phyloP scores from a whole-genome alignment of 805 yeast genomes.

The Saturnispora halmiae region DNA sequence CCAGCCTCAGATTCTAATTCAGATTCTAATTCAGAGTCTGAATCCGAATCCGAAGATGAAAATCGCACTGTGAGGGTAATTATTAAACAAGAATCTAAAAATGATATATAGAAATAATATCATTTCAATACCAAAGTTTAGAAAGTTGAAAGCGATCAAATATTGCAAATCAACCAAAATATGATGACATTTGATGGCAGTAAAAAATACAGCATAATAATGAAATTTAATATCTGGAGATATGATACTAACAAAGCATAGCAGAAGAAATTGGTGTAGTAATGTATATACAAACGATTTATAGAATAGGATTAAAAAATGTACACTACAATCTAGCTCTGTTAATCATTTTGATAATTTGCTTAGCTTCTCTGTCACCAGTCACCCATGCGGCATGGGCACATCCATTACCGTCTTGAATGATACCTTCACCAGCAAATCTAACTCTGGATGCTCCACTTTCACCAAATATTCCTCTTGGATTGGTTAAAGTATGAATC shows the following conservation, averaged over 20 bases:
- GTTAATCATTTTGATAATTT: constrained; percentile 18
- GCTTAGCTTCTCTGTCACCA: constrained; percentile 40
- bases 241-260: not conserved
- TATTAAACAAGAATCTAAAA: too few relatives aligned
- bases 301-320: not conserved
- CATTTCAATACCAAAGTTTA: too few relatives aligned
- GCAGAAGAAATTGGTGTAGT: not conserved
- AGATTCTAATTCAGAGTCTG: too few relatives aligned
- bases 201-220: too few relatives aligned
- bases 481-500: constrained; percentile 31
- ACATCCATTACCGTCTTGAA: constrained; percentile 45
- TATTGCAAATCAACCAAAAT: too few relatives aligned
- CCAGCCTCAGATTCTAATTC: too few relatives aligned
- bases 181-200: too few relatives aligned
- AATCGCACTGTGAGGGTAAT: too few relatives aligned
- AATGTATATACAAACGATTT: not conserved
- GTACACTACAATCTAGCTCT: constrained; percentile 19
- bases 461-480: constrained; percentile 32
- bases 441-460: constrained; percentile 32
- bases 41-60: too few relatives aligned
- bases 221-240: too few relatives aligned
- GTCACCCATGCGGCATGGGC: constrained; percentile 50
- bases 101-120: too few relatives aligned
- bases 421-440: constrained; percentile 52
- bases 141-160: too few relatives aligned